A percentile compares a stretch with the other conserved stretches of the same genome.
Evolutionary conservation across 257 asterid genomes (phyloP).

Genomic region (Fraxinus quadrangulata): DNA sequence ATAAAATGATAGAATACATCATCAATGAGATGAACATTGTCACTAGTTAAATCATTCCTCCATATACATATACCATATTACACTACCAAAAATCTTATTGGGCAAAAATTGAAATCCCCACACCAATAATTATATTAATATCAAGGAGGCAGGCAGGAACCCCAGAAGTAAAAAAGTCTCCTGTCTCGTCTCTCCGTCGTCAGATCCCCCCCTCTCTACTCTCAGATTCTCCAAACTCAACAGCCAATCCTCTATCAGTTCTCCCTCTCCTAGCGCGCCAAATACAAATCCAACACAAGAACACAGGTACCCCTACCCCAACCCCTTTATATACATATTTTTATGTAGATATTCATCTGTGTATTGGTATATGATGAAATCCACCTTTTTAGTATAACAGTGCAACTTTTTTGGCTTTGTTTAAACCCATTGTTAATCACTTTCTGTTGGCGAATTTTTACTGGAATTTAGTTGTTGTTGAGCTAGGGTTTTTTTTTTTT

Average conservation of each 20-base stretch:
- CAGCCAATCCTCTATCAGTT: constrained; percentile 46
- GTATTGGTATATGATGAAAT: constrained; percentile 2
- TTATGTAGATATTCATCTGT: background rate
- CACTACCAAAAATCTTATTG: no score
- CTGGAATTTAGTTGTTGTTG: background rate
- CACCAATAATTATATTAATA: no score
- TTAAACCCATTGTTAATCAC: background rate
- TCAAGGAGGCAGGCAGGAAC: background rate
- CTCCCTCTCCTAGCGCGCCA: constrained; percentile 49
- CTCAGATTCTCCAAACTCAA: constrained; percentile 49
- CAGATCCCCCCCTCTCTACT: constrained; percentile 48
- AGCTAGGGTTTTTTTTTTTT: constrained; percentile 46
- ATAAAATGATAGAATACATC: no score
- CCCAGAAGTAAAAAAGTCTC: background rate
- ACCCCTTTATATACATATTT: background rate
- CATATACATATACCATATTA: no score
- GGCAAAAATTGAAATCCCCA: no score
- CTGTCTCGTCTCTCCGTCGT: constrained; percentile 58
- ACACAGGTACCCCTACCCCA: constrained; percentile 24
- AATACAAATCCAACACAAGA: constrained; percentile 39
- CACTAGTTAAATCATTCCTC: no score
- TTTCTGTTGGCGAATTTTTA: background rate
- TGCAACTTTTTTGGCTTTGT: background rate
- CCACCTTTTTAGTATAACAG: background rate
- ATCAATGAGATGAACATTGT: no score